Base-by-base conservation (phyloP, 768 basidiomycete species). In the Daedaleopsis sinensis region DNA sequence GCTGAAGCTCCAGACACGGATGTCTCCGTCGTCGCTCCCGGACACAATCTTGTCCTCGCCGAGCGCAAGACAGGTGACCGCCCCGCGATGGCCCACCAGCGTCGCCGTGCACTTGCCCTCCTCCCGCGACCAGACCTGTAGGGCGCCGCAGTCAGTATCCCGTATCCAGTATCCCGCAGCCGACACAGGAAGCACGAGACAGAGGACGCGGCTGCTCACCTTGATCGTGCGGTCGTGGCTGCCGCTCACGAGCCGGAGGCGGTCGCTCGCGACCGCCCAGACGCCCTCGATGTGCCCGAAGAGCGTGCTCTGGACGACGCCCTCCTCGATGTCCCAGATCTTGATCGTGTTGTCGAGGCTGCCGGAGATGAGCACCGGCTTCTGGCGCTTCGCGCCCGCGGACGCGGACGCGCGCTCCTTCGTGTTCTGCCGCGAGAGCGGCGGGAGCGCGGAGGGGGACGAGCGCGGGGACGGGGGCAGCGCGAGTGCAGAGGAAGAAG, bases 211-310 rank as follows among this genome's bases (percentile, higher is more conserved):
- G n/a, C n/a, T n/a, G n/a, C 84, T 63, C 52, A 94, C 95, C 87
- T 97, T 97, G 80, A 97, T 91, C n/a, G 94, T 97, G 32, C 94
- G 85, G 76, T 97, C 94, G 71, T 98, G 96, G 69, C 94, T 96
- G 8, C 88, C 96, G 55, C 92, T 95, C 24, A 95, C 94, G 52
- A 99, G 78, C 55, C 96, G 81, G 69, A 98, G 80, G 71, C 94
- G 91, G 74, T 99, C 95, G 65, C 90, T 88, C 23, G 94, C 94
- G 35, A 98, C 91, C 3, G 88, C 89, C 97, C 97, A 99, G 18
- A 99, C 94, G 56, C 97, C 97, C 72, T 99, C 97, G 68, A 98
- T 95, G 73, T 98, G 96, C 1, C 96, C 97, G 73, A 99, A 99
- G 63, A 96, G 82, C 44, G 97, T 98, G 69, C 84, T 80, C 51